Evolutionary conservation across 345 rosid genomes (phyloP), one percentile per base, ranked within the genome.

Genomic region (Camelina neglecta): DNA sequence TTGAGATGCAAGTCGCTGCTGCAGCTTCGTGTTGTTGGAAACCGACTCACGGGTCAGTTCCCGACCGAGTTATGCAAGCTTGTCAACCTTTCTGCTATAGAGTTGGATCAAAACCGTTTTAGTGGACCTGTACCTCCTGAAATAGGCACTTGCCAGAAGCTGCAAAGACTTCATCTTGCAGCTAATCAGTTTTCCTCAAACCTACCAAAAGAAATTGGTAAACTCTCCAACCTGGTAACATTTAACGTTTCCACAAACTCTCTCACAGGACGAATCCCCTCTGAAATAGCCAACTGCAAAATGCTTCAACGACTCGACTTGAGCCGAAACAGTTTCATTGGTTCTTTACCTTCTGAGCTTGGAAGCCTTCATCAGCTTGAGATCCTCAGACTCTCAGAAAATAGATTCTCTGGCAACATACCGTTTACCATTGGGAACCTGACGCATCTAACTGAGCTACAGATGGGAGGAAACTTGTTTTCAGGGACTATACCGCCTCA

Each of bases 241-340:
- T 85, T 95, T 71, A 95, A 95, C 77, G 69, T 92, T 73, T 95
- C 99, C 0, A 86, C 87, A 15, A 95, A 95, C 83, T 79, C 79
- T 44, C 85, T 95, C 65, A 79, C 81, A 0, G 97, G 99, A 64
- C 67, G 13, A 49, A 79, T 95, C 65, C 99, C 97, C 8, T 77
- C 79, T 2, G 90, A 88, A 55, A 89, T 95, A 56, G 83, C 89
- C 45, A 81, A 81, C 79, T 92, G 97, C 82, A 81, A 48, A 82
- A 87, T 76, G 91, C 97, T 95, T 80, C 97, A 95, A 79, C 87
- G 97, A 10, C 91, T 95, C 67, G 99, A 95, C 85, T 80, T 95
- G 65, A 89, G 93, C 79, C 58, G 55, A 35, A 95, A 95, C 79
- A 77, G 75, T 62, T 95, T 95, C 57, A 67, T 83, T 0, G 91